phyloP scores from a whole-genome alignment of 2,329 filamentous ascomycete species.

The Curvularia eragrostidis region DNA sequence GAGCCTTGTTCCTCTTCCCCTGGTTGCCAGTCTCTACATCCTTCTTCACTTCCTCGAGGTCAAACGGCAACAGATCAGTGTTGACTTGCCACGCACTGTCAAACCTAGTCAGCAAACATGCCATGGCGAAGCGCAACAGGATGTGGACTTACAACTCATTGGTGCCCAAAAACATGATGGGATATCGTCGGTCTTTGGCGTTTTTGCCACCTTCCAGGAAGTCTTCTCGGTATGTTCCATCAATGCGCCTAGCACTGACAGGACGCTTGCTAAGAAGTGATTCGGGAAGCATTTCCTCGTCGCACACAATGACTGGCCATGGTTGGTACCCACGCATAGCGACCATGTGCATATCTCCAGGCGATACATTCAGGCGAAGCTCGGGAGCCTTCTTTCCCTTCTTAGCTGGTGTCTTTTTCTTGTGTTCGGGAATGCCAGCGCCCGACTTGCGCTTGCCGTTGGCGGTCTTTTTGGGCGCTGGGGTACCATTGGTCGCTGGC shows the following conservation, averaged over 20 bases:
- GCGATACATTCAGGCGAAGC: slow-evolving; percentile 74
- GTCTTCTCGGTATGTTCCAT: slow-evolving; percentile 87
- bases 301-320: slow-evolving; percentile 93
- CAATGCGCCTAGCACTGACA: slow-evolving; percentile 78
- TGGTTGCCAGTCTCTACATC: slow-evolving; percentile 76
- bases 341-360: slow-evolving; percentile 90
- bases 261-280: slow-evolving; percentile 79
- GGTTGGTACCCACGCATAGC: slow-evolving; percentile 93
- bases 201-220: slow-evolving; percentile 89
- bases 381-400: slow-evolving; percentile 82
- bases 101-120: slow-evolving; percentile 14
- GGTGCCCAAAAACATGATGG: slow-evolving; percentile 92
- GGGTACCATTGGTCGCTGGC: slow-evolving; percentile 58
- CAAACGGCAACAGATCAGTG: slow-evolving; percentile 78
- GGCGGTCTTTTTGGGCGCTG: slow-evolving; percentile 48
- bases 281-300: slow-evolving; percentile 90
- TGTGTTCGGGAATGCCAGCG: slow-evolving; percentile 68
- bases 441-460: slow-evolving; percentile 73
- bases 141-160: slow-evolving; percentile 88
- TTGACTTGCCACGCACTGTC: slow-evolving; percentile 89
- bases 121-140: background rate
- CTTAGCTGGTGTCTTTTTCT: slow-evolving; percentile 75
- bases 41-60: slow-evolving; percentile 73
- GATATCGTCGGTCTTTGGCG: slow-evolving; percentile 82
- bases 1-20: slow-evolving; percentile 81